Percentiles rank a stretch among this genome's conserved stretches.
Evolutionary conservation across 129 eudicot genomes (phyloP).

Genomic region (Lactuca saligna): DNA sequence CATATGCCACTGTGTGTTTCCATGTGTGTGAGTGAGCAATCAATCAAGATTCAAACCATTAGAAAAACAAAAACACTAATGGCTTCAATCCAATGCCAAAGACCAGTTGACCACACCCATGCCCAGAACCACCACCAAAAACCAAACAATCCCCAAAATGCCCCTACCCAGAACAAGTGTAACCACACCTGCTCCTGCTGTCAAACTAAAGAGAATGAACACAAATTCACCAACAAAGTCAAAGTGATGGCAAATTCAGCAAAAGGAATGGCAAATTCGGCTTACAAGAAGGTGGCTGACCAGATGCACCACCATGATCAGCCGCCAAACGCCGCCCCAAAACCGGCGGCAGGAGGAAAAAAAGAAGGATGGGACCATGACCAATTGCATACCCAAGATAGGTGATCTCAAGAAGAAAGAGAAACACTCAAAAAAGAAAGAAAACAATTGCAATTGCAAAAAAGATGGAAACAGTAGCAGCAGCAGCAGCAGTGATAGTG

Average conservation of each 20-base stretch:
- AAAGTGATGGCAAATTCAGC: slow-evolving; percentile 38
- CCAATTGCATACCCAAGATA: slow-evolving; percentile 23
- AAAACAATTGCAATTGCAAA: slow-evolving; percentile 21
- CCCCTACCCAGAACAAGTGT: slow-evolving; percentile 18
- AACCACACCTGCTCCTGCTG: slow-evolving; percentile 28
- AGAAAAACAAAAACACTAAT: not conserved
- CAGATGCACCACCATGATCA: slow-evolving; percentile 38
- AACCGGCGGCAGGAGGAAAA: not conserved
- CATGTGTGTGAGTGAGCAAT: slow-evolving; percentile 24
- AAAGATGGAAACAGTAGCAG: slow-evolving; percentile 30
- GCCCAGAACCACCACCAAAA: too few relatives aligned
- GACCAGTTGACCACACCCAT: slow-evolving; percentile 32
- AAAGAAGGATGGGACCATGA: slow-evolving; percentile 23
- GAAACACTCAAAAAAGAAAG: slow-evolving; percentile 28
- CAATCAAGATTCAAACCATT: not conserved
- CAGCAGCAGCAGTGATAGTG: slow-evolving; percentile 40
- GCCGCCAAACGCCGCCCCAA: slow-evolving; percentile 10
- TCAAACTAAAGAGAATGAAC: slow-evolving; percentile 27
- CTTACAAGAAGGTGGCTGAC: slow-evolving; percentile 30
- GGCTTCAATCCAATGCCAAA: slow-evolving; percentile 39
- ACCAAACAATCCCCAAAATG: slow-evolving; percentile 11
- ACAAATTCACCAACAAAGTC: slow-evolving; percentile 29
- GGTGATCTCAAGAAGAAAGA: slow-evolving; percentile 26
- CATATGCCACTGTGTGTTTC: slow-evolving; percentile 1
- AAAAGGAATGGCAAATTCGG: slow-evolving; percentile 34